Evolutionary conservation across 495 filamentous ascomycete species (phyloP).

Genomic region (Rusavskia elegans): DNA sequence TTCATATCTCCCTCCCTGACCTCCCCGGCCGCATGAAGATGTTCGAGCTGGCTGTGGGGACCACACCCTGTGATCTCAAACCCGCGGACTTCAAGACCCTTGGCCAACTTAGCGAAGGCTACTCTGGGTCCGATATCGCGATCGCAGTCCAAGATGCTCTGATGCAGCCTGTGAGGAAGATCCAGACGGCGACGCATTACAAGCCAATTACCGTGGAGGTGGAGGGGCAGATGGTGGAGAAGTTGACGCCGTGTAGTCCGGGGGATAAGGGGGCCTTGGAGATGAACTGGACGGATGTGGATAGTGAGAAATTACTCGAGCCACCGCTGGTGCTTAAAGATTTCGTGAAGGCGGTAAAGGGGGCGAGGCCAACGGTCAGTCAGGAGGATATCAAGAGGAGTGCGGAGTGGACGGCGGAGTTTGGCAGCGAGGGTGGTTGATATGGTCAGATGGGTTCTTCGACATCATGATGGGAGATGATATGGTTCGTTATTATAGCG

Average conservation of each 20-base stretch:
- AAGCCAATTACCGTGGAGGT: conserved; percentile 54
- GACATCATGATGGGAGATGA: too few relatives aligned
- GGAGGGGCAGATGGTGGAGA: conserved; percentile 46
- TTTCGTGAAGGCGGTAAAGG: conserved; percentile 84
- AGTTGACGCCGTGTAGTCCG: conserved; percentile 84
- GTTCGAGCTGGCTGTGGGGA: conserved; percentile 89
- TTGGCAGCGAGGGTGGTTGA: conserved; percentile 78
- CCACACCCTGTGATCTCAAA: conserved; percentile 74
- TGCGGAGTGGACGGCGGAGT: conserved; percentile 89
- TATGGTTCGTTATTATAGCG: background rate
- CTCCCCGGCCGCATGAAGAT: conserved; percentile 79
- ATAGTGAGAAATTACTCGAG: conserved; percentile 69
- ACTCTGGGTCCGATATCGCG: conserved; percentile 88
- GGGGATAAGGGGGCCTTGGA: conserved; percentile 73
- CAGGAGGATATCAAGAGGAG: conserved; percentile 66
- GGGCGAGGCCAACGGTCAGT: conserved; percentile 77
- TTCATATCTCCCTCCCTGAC: conserved; percentile 90
- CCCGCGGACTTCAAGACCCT: conserved; percentile 62
- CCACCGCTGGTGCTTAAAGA: conserved; percentile 79
- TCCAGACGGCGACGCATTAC: conserved; percentile 97
- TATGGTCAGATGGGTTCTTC: too few relatives aligned
- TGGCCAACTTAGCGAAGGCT: conserved; percentile 73
- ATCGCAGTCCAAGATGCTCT: conserved; percentile 94
- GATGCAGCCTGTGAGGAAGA: conserved; percentile 95
- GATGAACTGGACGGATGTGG: conserved; percentile 84